Evolutionary conservation across 2,329 filamentous ascomycete genomes (phyloP).

Genomic region (Chaetomiaceae sp.): DNA sequence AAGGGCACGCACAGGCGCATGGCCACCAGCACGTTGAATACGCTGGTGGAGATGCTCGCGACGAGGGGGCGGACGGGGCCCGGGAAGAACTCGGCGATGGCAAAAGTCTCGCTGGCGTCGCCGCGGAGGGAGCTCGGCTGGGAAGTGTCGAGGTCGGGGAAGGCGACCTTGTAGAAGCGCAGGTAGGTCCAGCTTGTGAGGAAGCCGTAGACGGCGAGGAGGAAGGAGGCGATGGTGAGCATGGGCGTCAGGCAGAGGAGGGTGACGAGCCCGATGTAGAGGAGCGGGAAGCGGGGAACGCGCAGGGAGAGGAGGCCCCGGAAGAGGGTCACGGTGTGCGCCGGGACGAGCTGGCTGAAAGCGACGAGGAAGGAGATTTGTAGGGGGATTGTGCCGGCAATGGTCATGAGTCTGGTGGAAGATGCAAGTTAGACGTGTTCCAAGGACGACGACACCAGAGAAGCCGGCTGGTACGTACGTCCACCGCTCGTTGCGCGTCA

Average conservation of each 20-base stretch:
- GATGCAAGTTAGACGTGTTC: not conserved
- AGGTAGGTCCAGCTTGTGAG: conserved; percentile 91
- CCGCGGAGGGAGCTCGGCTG: conserved; percentile 66
- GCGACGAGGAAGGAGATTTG: conserved; percentile 93
- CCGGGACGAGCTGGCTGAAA: conserved; percentile 95
- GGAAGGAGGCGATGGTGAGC: conserved; percentile 66
- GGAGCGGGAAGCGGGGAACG: conserved; percentile 66
- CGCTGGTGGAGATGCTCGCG: conserved; percentile 63
- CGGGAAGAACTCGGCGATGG: conserved; percentile 94
- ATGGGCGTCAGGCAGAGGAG: conserved; percentile 56
- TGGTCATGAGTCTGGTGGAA: conserved; percentile 63
- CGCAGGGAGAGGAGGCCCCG: conserved; percentile 83
- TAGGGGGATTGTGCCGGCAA: conserved; percentile 82
- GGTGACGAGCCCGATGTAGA: conserved; percentile 72
- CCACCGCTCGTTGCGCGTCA: conserved; percentile 63
- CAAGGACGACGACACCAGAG: not conserved
- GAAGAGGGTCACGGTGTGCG: conserved; percentile 94
- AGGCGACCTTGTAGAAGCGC: conserved; percentile 82
- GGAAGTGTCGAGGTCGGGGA: conserved; percentile 62
- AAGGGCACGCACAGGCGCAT: conserved; percentile 81
- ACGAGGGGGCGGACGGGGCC: conserved; percentile 75
- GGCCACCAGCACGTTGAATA: conserved; percentile 72
- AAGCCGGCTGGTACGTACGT: conserved; percentile 46
- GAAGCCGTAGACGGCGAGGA: conserved; percentile 77
- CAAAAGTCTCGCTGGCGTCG: conserved; percentile 93